Evolutionary conservation across 1,284 basidiomycete genomes (phyloP).

Genomic region (Marasmius oreades): DNA sequence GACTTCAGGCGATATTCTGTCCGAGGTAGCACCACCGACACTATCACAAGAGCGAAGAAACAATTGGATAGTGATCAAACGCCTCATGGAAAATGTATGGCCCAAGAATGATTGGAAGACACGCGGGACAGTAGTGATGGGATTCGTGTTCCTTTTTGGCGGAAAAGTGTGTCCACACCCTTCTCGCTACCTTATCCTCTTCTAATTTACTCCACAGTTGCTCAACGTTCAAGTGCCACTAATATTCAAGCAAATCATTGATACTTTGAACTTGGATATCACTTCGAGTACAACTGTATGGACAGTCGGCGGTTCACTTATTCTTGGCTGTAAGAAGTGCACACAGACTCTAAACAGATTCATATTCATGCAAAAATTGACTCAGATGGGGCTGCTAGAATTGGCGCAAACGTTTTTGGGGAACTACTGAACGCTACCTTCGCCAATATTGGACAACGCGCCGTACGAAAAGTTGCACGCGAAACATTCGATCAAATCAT

Average conservation of each 20-base stretch:
- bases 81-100: constrained; percentile 68
- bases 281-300: constrained; percentile 81
- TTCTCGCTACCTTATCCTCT: constrained; percentile 4
- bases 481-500: constrained; percentile 94
- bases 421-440: constrained; percentile 96
- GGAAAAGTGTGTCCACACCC: constrained; percentile 68
- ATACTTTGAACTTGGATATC: constrained; percentile 84
- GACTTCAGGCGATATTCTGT: background rate
- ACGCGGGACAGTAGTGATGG: constrained; percentile 76
- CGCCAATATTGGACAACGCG: constrained; percentile 92
- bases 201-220: constrained; percentile 37
- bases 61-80: constrained; percentile 68
- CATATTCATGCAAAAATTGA: background rate
- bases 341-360: background rate
- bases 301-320: constrained; percentile 85
- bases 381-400: constrained; percentile 85
- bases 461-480: constrained; percentile 89
- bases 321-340: constrained; percentile 79
- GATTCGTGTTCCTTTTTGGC: constrained; percentile 76
- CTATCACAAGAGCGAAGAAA: constrained; percentile 41
- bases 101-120: constrained; percentile 75
- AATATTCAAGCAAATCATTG: constrained; percentile 92
- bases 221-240: constrained; percentile 97
- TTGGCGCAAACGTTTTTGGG: constrained; percentile 86
- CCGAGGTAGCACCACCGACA: background rate